A percentile compares a stretch with the other conserved stretches of the same genome.
phyloP scores from a whole-genome alignment of 768 basidiomycete species.

The Russula sp. region DNA sequence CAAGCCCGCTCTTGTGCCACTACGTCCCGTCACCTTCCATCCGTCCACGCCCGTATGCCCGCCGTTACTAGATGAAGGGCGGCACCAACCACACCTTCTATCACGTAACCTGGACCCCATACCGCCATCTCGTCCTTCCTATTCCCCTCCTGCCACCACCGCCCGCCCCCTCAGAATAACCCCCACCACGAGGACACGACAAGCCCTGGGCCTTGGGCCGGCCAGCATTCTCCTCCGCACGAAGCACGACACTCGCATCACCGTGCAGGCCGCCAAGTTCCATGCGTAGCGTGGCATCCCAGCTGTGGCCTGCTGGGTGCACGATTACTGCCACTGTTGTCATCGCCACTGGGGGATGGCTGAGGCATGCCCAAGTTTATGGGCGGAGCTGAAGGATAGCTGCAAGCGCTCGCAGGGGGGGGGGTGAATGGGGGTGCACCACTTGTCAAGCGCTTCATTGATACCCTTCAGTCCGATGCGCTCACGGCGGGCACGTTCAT shows the following conservation, averaged over 20 bases:
- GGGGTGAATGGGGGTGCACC: no score
- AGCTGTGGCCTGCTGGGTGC: no score
- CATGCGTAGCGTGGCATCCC: slow-evolving; percentile 24
- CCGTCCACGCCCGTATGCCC: slow-evolving; percentile 26
- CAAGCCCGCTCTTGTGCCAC: slow-evolving; percentile 15
- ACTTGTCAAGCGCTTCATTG: slow-evolving; percentile 20
- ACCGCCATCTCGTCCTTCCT: slow-evolving; percentile 5
- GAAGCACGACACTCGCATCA: slow-evolving; percentile 25
- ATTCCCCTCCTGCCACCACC: not conserved
- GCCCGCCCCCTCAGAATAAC: no score
- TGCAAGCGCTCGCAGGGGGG: slow-evolving; percentile 10
- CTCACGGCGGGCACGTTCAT: slow-evolving; percentile 14
- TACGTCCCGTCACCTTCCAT: slow-evolving; percentile 27
- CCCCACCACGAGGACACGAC: not conserved
- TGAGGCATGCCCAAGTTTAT: slow-evolving; percentile 16
- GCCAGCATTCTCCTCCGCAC: slow-evolving; percentile 26
- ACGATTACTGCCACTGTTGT: not conserved
- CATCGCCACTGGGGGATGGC: not conserved
- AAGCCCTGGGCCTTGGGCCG: slow-evolving; percentile 23
- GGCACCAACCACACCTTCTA: slow-evolving; percentile 12
- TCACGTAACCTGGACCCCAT: slow-evolving; percentile 13
- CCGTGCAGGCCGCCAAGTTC: slow-evolving; percentile 34
- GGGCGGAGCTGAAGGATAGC: slow-evolving; percentile 20
- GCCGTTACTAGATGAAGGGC: slow-evolving; percentile 3
- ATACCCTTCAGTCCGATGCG: slow-evolving; percentile 18